These are phyloP conservation scores for Eustoma russellianum DNA, from an alignment of 257 asterid genomes.

Conservation along the genomic window DNA sequence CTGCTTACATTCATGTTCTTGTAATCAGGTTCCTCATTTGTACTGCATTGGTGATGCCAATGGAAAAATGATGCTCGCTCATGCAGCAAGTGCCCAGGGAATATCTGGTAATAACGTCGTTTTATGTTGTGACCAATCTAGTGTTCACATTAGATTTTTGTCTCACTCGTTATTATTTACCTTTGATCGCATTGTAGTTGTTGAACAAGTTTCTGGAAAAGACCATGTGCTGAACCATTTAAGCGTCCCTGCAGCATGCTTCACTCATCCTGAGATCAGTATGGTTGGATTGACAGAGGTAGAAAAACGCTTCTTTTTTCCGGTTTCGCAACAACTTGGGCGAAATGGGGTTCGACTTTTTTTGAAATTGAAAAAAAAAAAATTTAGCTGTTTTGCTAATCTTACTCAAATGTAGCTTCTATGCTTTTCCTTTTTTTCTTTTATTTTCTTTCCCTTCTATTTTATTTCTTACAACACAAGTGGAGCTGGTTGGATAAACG, in stretches of 20 bases:
- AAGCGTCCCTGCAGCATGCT: constrained; percentile 98
- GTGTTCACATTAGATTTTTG: constrained; percentile 5
- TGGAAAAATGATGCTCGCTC: constrained; percentile 99
- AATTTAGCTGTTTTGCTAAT: no score
- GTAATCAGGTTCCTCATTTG: constrained; percentile 77
- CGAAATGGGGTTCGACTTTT: no score
- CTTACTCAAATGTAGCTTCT: no score
- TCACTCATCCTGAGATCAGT: constrained; percentile 99
- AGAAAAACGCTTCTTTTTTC: no score
- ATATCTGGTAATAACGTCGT: constrained; percentile 45
- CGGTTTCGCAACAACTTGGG: no score
- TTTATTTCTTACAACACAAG: no score
- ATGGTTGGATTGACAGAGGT: constrained; percentile 99
- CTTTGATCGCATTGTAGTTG: constrained; percentile 39
- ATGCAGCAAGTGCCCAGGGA: constrained; percentile 99
- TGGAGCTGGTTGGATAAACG: no score
- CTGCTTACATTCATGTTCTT: constrained; percentile 10
- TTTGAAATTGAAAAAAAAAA: no score
- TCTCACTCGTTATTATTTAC: constrained; percentile 15
- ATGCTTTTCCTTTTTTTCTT: no score
- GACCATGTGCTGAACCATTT: constrained; percentile 89
- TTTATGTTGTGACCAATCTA: constrained; percentile 9
- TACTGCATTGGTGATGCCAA: constrained; percentile 99
- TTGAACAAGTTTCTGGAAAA: constrained; percentile 86
- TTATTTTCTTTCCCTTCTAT: no score